These are phyloP conservation scores for Apiotrichum akiyoshidainum DNA, from an alignment of 1,284 basidiomycete species.

Conservation along the genomic window DNA sequence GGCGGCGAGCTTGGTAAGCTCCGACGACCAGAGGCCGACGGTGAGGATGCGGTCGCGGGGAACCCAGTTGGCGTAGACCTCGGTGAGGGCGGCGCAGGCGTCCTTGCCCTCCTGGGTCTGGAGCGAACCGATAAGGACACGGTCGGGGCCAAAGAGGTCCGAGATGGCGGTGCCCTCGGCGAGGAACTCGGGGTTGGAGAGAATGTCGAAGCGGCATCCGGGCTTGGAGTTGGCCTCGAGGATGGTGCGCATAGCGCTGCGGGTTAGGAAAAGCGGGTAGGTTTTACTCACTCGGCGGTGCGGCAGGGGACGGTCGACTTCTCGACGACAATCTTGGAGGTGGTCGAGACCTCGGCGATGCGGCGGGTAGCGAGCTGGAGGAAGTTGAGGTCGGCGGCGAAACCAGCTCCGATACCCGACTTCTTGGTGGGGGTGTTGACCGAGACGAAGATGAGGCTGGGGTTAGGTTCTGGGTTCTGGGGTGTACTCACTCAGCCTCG, in stretches of 20 bases:
- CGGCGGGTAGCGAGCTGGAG: conserved; percentile 93
- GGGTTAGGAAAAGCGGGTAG: neutral
- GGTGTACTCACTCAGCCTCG: conserved; percentile 67
- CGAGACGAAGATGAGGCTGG: conserved; percentile 57
- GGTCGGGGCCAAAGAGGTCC: conserved; percentile 85
- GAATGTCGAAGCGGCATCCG: conserved; percentile 89
- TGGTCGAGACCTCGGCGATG: conserved; percentile 84
- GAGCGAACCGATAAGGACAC: conserved; percentile 94
- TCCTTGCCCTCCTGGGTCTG: conserved; percentile 77
- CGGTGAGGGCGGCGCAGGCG: conserved; percentile 71
- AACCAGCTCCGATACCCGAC: conserved; percentile 92
- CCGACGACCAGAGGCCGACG: conserved; percentile 97
- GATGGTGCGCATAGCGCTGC: conserved; percentile 88
- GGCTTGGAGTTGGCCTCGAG: conserved; percentile 95
- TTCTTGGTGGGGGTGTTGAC: conserved; percentile 98
- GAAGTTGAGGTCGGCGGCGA: conserved; percentile 96
- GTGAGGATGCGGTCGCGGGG: conserved; percentile 78
- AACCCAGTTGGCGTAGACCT: conserved; percentile 95
- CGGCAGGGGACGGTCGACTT: conserved; percentile 99
- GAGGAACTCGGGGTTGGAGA: conserved; percentile 97
- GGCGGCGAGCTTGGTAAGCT: conserved; percentile 96
- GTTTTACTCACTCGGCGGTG: conserved; percentile 67
- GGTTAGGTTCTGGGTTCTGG: neutral
- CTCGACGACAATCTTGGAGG: conserved; percentile 97
- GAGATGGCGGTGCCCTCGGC: conserved; percentile 94